These are phyloP conservation scores for Wickerhamiella australiensis DNA, from an alignment of 805 yeast genomes.

Conservation along the genomic window DNA sequence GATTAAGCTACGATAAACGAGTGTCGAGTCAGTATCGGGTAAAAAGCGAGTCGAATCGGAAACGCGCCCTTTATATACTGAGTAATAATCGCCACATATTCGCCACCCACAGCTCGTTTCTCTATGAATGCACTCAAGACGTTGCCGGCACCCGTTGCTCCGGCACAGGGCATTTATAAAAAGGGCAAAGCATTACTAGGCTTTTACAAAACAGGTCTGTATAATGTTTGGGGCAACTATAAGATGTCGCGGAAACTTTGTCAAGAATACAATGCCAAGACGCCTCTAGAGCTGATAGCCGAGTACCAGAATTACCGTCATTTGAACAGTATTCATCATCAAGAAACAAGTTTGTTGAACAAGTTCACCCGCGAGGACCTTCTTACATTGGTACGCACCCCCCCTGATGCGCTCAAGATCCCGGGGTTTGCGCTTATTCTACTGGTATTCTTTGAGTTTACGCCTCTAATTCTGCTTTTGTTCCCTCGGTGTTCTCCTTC, in stretches of 20 bases:
- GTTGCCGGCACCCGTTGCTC: conserved; percentile 25
- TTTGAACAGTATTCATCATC: not conserved
- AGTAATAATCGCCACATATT: not conserved
- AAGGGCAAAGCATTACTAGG: conserved; percentile 23
- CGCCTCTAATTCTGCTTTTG: conserved; percentile 40
- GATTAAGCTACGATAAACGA: not conserved
- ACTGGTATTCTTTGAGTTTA: conserved; percentile 43
- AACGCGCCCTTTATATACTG: not conserved
- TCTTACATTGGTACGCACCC: conserved; percentile 41
- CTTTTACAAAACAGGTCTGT: conserved; percentile 39
- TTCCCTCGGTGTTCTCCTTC: conserved; percentile 50
- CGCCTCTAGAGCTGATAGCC: conserved; percentile 17
- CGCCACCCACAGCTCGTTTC: not conserved
- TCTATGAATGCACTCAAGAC: conserved; percentile 20
- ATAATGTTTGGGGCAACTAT: conserved; percentile 38
- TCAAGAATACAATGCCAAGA: conserved; percentile 15
- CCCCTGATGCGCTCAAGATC: conserved; percentile 38
- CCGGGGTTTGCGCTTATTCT: conserved; percentile 49
- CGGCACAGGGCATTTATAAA: conserved; percentile 16
- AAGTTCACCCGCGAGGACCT: conserved; percentile 35
- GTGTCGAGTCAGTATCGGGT: not conserved
- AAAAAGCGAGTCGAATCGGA: not conserved
- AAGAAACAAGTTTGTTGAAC: not conserved
- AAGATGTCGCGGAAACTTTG: conserved; percentile 15
- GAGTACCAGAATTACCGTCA: conserved; percentile 14